Conservation (phyloP, 2,329 filamentous ascomycete genomes). For the Alternaria hordeiaustralica region DNA sequence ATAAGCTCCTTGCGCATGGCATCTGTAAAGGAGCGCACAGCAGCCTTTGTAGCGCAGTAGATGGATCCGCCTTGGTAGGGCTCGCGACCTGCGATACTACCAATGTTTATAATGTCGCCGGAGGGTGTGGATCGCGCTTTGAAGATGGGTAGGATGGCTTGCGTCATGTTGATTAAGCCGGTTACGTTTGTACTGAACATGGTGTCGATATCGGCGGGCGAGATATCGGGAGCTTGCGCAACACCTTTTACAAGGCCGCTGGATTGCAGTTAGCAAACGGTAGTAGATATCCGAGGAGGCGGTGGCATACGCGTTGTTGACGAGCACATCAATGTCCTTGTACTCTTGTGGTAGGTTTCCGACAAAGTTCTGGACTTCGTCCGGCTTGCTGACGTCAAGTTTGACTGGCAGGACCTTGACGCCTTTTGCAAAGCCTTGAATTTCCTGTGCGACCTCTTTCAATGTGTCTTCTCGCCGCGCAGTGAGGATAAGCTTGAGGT, state of each 20-base stretch:
- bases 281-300: no score
- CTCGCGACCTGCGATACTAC: constrained; percentile 88
- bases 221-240: constrained; percentile 83
- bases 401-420: constrained; percentile 81
- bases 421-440: constrained; percentile 73
- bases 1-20: constrained; percentile 83
- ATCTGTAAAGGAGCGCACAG: constrained; percentile 84
- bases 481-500: constrained; percentile 84
- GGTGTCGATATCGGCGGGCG: constrained; percentile 77
- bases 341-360: constrained; percentile 78
- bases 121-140: constrained; percentile 61
- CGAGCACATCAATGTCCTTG: constrained; percentile 82
- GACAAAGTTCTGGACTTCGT: constrained; percentile 77
- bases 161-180: constrained; percentile 95
- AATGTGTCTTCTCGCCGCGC: constrained; percentile 84
- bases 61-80: constrained; percentile 85
- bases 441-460: constrained; percentile 76
- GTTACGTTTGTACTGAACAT: constrained; percentile 97
- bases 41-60: constrained; percentile 93
- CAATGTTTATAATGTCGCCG: constrained; percentile 96
- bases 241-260: constrained; percentile 87
- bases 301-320: constrained; percentile 63
- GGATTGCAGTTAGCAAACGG: neutral
- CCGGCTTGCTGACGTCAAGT: constrained; percentile 83
- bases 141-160: constrained; percentile 85